Conservation (phyloP, 2,329 filamentous ascomycete species). For the Aureobasidium melanogenum region DNA sequence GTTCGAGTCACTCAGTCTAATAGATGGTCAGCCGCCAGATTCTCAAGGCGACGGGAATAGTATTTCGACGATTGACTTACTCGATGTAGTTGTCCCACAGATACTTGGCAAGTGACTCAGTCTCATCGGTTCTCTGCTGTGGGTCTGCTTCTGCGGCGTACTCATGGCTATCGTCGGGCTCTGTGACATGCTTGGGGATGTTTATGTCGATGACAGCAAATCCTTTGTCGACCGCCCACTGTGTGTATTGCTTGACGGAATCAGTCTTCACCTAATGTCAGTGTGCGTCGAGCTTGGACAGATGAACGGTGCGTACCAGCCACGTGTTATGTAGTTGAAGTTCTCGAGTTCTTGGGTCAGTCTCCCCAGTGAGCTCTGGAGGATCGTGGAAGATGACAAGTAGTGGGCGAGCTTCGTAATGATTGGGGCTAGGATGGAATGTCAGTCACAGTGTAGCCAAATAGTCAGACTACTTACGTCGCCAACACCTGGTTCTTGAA, state of each 20-base stretch:
- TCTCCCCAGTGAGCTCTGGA: constrained; percentile 36
- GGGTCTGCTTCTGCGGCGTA: constrained; percentile 40
- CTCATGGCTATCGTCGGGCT: constrained; percentile 39
- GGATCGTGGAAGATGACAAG: constrained; percentile 88
- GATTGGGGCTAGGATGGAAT: constrained; percentile 39
- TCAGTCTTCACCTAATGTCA: constrained; percentile 59
- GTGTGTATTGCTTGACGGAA: constrained; percentile 68
- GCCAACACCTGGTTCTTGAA: constrained; percentile 83
- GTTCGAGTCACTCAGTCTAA: constrained; percentile 53
- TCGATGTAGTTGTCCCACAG: constrained; percentile 98
- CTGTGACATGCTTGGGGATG: constrained; percentile 67
- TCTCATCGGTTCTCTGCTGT: constrained; percentile 33
- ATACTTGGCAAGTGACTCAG: constrained; percentile 69
- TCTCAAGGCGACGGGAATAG: no score
- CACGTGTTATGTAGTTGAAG: constrained; percentile 79
- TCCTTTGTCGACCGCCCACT: constrained; percentile 67
- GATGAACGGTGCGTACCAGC: constrained; percentile 49
- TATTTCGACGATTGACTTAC: constrained; percentile 26
- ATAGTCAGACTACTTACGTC: constrained; percentile 34
- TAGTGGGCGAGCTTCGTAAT: constrained; percentile 58
- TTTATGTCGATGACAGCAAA: constrained; percentile 90
- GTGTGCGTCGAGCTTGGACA: constrained; percentile 17
- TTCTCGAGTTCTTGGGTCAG: constrained; percentile 50
- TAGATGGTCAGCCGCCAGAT: no score
- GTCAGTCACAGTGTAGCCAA: no score